A percentile compares a stretch with the other conserved stretches of the same genome.
Evolutionary conservation across 371 early-diverging fungal genomes (phyloP).

Genomic region (Apophysomyces sp.): DNA sequence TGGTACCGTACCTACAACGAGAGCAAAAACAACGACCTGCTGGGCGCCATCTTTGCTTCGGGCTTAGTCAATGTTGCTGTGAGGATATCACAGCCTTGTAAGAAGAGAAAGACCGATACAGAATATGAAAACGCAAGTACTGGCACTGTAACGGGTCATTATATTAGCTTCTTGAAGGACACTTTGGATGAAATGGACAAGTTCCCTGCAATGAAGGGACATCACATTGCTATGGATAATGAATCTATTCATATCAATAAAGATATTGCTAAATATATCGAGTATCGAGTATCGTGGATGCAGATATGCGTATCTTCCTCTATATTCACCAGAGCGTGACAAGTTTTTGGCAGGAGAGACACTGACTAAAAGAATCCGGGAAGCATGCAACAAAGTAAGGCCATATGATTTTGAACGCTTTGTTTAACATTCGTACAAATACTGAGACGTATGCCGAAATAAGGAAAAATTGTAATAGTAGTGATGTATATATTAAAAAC

Average conservation of each 20-base stretch:
- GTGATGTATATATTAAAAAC: too few relatives aligned
- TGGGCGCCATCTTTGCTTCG: slow-evolving; percentile 11
- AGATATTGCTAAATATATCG: background rate
- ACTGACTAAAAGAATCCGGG: too few relatives aligned
- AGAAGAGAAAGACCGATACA: slow-evolving; percentile 8
- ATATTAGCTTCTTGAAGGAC: slow-evolving; percentile 8
- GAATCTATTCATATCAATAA: background rate
- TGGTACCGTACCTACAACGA: slow-evolving; percentile 8
- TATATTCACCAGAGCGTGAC: too few relatives aligned
- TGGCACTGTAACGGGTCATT: slow-evolving; percentile 10
- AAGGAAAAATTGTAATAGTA: too few relatives aligned
- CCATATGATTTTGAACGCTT: too few relatives aligned
- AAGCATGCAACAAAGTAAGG: too few relatives aligned
- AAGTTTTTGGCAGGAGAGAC: too few relatives aligned
- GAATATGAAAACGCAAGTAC: slow-evolving; percentile 4
- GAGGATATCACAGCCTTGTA: background rate
- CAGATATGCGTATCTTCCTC: too few relatives aligned
- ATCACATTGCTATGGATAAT: slow-evolving; percentile 11
- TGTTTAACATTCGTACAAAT: too few relatives aligned
- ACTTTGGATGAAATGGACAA: slow-evolving; percentile 18
- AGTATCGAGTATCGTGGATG: background rate
- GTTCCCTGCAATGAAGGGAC: slow-evolving; percentile 15
- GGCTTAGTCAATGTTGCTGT: slow-evolving; percentile 3
- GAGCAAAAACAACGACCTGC: slow-evolving; percentile 6
- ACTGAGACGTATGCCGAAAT: too few relatives aligned